These are phyloP conservation scores for Solanum medicagineum DNA, from an alignment of 257 asterid genomes.

Conservation along the genomic window DNA sequence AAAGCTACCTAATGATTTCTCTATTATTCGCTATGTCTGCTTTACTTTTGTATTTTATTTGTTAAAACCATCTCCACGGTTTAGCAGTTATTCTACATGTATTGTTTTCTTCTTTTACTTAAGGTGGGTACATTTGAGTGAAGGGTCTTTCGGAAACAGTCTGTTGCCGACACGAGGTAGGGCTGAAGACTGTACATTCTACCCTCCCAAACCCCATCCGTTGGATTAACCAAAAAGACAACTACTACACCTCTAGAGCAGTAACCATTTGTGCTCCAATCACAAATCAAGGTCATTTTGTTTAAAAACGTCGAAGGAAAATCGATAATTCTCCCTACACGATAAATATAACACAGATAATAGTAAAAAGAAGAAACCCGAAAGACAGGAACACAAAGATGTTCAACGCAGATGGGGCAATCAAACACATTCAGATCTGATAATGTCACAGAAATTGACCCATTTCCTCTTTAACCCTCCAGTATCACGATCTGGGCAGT, in stretches of 20 bases:
- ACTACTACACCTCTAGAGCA: background rate
- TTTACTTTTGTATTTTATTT: background rate
- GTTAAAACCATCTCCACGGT: background rate
- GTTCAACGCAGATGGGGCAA: slow-evolving; percentile 58
- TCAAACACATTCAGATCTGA: slow-evolving; percentile 64
- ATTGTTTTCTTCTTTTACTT: too few species aligned
- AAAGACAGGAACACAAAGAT: slow-evolving; percentile 54
- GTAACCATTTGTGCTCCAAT: too few species aligned
- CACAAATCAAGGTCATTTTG: too few species aligned
- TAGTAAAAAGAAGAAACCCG: slow-evolving; percentile 29
- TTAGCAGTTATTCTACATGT: too few species aligned
- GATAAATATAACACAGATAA: background rate
- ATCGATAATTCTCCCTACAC: background rate
- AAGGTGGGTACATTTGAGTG: too few species aligned
- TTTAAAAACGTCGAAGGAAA: background rate
- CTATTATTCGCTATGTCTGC: background rate
- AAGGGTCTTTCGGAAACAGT: too few species aligned
- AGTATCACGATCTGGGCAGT: background rate
- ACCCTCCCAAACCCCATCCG: background rate
- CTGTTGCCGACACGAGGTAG: background rate
- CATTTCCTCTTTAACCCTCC: slow-evolving; percentile 1
- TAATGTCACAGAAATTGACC: slow-evolving; percentile 20
- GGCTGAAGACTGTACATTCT: background rate
- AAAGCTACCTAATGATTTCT: background rate
- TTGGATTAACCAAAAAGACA: background rate